phyloP scores from a whole-genome alignment of 2,329 filamentous ascomycete genomes.

The Ophiostoma angusticollis region DNA sequence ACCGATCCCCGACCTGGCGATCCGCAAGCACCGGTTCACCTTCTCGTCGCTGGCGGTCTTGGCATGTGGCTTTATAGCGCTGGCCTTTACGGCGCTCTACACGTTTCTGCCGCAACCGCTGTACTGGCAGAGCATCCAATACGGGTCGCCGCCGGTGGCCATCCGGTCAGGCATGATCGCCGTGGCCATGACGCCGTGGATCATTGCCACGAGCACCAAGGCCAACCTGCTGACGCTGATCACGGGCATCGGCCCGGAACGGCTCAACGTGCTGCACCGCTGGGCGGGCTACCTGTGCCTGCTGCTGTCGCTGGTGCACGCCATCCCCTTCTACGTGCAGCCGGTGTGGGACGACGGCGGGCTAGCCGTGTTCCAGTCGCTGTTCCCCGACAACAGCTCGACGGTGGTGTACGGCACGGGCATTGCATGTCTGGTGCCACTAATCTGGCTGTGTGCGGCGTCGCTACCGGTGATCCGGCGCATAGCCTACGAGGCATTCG shows the following conservation, averaged over 20 bases:
- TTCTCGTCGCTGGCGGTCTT: conserved; percentile 71
- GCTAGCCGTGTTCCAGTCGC: conserved; percentile 52
- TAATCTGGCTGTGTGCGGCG: conserved; percentile 71
- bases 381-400: conserved; percentile 52
- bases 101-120: conserved; percentile 78
- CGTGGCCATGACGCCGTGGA: conserved; percentile 85
- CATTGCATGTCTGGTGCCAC: conserved; percentile 65
- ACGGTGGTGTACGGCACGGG: conserved; percentile 71
- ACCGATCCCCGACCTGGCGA: conserved; percentile 61
- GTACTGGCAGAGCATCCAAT: conserved; percentile 78
- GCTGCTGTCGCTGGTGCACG: conserved; percentile 71
- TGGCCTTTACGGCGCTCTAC: conserved; percentile 66
- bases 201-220: conserved; percentile 80
- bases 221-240: conserved; percentile 73
- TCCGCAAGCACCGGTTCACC: conserved; percentile 56
- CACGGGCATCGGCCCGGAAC: conserved; percentile 83
- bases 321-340: conserved; percentile 78
- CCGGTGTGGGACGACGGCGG: conserved; percentile 74
- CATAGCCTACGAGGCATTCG: conserved; percentile 75
- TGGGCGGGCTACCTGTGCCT: conserved; percentile 84
- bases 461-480: conserved; percentile 69
- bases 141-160: conserved; percentile 77
- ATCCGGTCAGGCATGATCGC: conserved; percentile 85
- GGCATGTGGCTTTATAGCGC: conserved; percentile 51
- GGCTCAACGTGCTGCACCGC: conserved; percentile 83